Base-by-base conservation (phyloP, 768 basidiomycete species). In the Tephrocybe sp. region DNA sequence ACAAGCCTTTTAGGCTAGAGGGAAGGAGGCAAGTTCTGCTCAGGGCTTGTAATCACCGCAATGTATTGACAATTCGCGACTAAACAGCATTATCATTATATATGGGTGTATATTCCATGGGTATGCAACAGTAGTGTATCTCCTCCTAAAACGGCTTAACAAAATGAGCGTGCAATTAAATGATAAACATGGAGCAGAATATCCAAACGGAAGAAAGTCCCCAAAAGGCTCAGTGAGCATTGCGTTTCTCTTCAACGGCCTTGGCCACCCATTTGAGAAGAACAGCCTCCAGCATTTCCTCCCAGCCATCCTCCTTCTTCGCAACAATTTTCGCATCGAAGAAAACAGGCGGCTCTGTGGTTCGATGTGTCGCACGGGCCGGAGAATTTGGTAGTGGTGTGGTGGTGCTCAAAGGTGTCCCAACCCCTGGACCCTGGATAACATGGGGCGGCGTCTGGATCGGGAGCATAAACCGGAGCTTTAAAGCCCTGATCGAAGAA, bases 301-400 rank as follows among this genome's bases (percentile, higher is more conserved):
- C 84, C 92, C 92, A 95, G 0, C 87, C 90, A 0, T 77, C 74
- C 10, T 87, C 91, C 49, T 75, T 80, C 50, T 80, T 73, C 23
- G 91, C 92, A 2, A 94, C 79, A 2, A 82, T 64, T 38, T 78
- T 77, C 0, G 88, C 81, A 59, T 94, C 90, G 54, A 95, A 94
- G 4, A 73, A 47, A 24, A 89, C 64, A 0, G 78, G 70, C 0
- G 76, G 70, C 47, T 80, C 79, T 16, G 68, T 57, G 9, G 66
- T 77, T 19, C 72, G 69, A 23, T 63, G 45, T 41, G 60, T 65
- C n/a, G 63, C 50, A 12, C 62, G 68, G 11, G 71, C 64, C 23
- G 63, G 65, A 4, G 67, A 69, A 29, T 57, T 56, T 29, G 50
- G 44, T 31, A 66, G 40, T 1, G 67, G 60, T 8, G 69, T 69